Evolutionary conservation across 148 eudicot genomes (phyloP), one percentile per base, ranked within the genome.

Genomic region (Rhododendron simsii): DNA sequence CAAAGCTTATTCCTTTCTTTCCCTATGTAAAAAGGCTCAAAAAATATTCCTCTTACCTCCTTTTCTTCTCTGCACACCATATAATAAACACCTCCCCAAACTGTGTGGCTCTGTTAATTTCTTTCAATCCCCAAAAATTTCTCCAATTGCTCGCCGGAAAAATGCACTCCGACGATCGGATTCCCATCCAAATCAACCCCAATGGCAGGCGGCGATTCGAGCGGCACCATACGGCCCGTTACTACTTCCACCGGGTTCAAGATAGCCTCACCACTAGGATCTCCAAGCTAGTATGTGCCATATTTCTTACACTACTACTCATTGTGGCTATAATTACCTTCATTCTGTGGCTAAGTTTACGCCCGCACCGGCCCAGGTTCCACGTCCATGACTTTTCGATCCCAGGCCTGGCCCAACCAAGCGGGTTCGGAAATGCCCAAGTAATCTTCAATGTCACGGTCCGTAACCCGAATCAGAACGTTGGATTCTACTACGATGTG

Each of bases 361-460:
- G 94, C 35, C 99, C 99, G 11, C 99, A 95, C 83, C 86, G 98
- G 65, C 98, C 99, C 73, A 88, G 96, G 41, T 90, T 95, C 84
- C 86, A 87, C 83, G 51, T 95, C 16, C 83, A 88, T 20, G 94
- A 92, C 18, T 95, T 95, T 59, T 89, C 94, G 2, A 85, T 95
- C 26, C 90, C 94, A 20, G 90, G 89, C n/a, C 35, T 95, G 88
- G 89, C 89, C 71, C 95, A 92, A 59, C 55, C 89, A 55, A 84
- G 81, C 84, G 93, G 91, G 16, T 88, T 91, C 5, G 89, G 87
- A 30, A 91, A 90, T 80, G 93, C 92, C 5, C 78, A 63, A 7
- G 87, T 94, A 3, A 83, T 78, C 23, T 95, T 91, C 87, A 94
- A 71, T 13, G 39, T 71, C 5, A 93, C 96, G 18, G 89, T 92